A percentile compares a stretch with the other conserved stretches of the same genome.
Evolutionary conservation across 2,329 filamentous ascomycete genomes (phyloP).

Genomic region (Talaromyces funiculosus): DNA sequence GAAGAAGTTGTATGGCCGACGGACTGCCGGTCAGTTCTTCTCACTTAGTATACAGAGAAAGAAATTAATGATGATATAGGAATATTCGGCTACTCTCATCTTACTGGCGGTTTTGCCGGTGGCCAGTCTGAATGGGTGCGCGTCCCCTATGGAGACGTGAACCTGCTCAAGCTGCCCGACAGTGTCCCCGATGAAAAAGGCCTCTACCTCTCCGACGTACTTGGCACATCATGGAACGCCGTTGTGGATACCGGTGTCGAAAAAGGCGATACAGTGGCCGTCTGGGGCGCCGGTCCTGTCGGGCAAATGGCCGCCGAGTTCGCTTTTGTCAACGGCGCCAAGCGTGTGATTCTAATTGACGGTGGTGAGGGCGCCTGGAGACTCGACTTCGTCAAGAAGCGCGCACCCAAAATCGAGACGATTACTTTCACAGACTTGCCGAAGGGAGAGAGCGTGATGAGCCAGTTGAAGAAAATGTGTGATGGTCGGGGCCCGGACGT

Average conservation of each 20-base stretch:
- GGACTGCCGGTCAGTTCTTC: slow-evolving; percentile 57
- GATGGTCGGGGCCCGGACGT: slow-evolving; percentile 66
- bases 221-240: slow-evolving; percentile 72
- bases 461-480: slow-evolving; percentile 66
- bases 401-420: slow-evolving; percentile 60
- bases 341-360: slow-evolving; percentile 73
- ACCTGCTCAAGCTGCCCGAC: slow-evolving; percentile 72
- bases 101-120: slow-evolving; percentile 81
- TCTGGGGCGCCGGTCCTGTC: slow-evolving; percentile 84
- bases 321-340: slow-evolving; percentile 65
- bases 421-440: slow-evolving; percentile 65
- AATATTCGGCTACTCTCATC: slow-evolving; percentile 66
- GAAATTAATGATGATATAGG: slow-evolving; percentile 24
- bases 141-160: slow-evolving; percentile 74
- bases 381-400: slow-evolving; percentile 61
- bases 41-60: too few species aligned
- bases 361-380: slow-evolving; percentile 58
- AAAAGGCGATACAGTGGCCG: slow-evolving; percentile 67
- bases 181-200: slow-evolving; percentile 79
- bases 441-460: slow-evolving; percentile 60
- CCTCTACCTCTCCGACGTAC: slow-evolving; percentile 74
- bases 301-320: slow-evolving; percentile 71
- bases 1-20: slow-evolving; percentile 71
- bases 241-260: slow-evolving; percentile 82
- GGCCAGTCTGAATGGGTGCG: slow-evolving; percentile 84